These are phyloP conservation scores for Aspergillus campestris DNA, from an alignment of 495 filamentous ascomycete species.

Conservation along the genomic window DNA sequence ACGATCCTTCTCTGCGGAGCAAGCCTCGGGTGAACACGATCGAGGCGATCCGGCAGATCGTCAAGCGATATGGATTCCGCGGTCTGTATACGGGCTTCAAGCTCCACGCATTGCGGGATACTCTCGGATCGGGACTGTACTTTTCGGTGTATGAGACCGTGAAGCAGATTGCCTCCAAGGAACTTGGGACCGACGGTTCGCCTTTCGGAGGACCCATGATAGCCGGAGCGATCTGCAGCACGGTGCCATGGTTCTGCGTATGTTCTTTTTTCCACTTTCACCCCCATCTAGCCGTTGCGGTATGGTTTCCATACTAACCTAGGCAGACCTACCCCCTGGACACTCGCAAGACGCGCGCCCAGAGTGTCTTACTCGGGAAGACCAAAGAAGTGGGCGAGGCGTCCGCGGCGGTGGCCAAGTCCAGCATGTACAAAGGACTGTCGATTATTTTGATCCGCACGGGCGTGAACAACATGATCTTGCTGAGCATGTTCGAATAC, in stretches of 20 bases:
- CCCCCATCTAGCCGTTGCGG: not conserved
- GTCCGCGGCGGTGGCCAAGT: constrained; percentile 34
- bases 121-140: constrained; percentile 81
- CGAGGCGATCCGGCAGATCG: constrained; percentile 67
- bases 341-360: constrained; percentile 41
- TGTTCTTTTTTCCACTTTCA: constrained; percentile 7
- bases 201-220: constrained; percentile 36
- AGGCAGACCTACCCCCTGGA: constrained; percentile 40
- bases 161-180: constrained; percentile 71
- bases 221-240: constrained; percentile 40
- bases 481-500: constrained; percentile 39
- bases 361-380: constrained; percentile 40
- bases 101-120: constrained; percentile 76
- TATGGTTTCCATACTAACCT: too few species aligned
- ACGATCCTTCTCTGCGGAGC: constrained; percentile 58
- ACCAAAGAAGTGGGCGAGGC: constrained; percentile 37
- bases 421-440: constrained; percentile 44
- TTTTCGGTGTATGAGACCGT: constrained; percentile 87
- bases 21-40: constrained; percentile 70
- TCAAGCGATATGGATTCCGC: constrained; percentile 64
- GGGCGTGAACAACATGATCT: constrained; percentile 42
- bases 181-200: constrained; percentile 29
- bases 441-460: constrained; percentile 40
- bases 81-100: constrained; percentile 85
- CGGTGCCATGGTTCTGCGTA: constrained; percentile 41